Evolutionary conservation across 495 filamentous ascomycete genomes (phyloP).

Genomic region (Podospora anserina): DNA sequence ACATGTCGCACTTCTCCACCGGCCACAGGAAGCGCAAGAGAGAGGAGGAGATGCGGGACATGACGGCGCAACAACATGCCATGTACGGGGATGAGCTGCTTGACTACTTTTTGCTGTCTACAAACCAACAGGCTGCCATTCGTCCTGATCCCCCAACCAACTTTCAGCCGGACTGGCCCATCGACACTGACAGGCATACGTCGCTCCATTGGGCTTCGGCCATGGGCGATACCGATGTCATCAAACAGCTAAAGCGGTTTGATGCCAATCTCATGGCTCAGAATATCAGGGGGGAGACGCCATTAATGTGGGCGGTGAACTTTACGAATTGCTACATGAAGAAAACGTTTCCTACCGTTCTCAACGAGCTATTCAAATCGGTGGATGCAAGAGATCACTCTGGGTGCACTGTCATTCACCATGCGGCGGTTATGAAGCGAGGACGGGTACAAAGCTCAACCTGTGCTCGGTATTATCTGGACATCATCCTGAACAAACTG

Average conservation of each 20-base stretch:
- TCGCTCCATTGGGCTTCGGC: slow-evolving; percentile 94
- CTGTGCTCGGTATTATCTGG: slow-evolving; percentile 86
- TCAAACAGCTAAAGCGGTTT: slow-evolving; percentile 75
- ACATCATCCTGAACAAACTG: slow-evolving; percentile 82
- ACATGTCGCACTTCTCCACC: slow-evolving; percentile 61
- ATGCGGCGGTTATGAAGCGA: slow-evolving; percentile 79
- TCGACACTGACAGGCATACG: slow-evolving; percentile 84
- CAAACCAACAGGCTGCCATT: slow-evolving; percentile 60
- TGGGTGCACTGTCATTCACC: slow-evolving; percentile 84
- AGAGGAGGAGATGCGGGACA: slow-evolving; percentile 61
- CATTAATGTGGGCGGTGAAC: slow-evolving; percentile 87
- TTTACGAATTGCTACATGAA: slow-evolving; percentile 97
- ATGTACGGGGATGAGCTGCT: slow-evolving; percentile 87
- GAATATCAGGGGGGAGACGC: slow-evolving; percentile 83
- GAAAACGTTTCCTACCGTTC: slow-evolving; percentile 74
- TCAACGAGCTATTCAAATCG: slow-evolving; percentile 73
- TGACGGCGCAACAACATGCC: slow-evolving; percentile 76
- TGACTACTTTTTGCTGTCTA: slow-evolving; percentile 88
- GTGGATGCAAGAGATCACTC: slow-evolving; percentile 71
- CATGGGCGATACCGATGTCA: slow-evolving; percentile 95
- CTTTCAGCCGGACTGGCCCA: slow-evolving; percentile 81
- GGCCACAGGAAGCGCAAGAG: slow-evolving; percentile 78
- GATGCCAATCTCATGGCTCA: slow-evolving; percentile 64
- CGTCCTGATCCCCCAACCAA: slow-evolving; percentile 75
- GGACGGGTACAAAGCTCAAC: slow-evolving; percentile 70